These are phyloP conservation scores for Diversispora epigaea DNA, from an alignment of 192 early-diverging fungal species.

Conservation along the genomic window DNA sequence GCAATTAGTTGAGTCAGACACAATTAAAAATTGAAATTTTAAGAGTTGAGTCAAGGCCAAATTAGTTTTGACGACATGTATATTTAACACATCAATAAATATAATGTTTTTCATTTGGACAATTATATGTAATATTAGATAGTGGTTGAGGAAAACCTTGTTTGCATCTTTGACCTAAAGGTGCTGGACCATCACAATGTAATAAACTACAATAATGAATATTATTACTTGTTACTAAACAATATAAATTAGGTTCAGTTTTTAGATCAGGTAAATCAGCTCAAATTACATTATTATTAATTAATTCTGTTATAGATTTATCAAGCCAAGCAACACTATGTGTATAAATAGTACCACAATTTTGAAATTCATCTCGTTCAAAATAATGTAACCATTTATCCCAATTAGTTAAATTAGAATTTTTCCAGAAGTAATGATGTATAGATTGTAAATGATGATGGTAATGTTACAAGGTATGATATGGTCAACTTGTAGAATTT, in stretches of 20 bases:
- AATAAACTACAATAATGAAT: neutral
- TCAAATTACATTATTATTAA: neutral
- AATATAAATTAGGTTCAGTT: neutral
- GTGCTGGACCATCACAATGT: too few relatives aligned
- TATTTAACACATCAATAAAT: too few relatives aligned
- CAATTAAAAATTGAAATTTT: too few relatives aligned
- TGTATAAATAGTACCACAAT: neutral
- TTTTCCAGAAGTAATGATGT: neutral
- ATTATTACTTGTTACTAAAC: neutral
- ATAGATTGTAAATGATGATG: neutral
- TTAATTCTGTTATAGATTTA: neutral
- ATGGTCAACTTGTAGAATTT: neutral
- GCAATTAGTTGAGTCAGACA: too few relatives aligned
- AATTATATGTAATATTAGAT: conserved; percentile 4
- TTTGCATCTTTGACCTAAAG: neutral
- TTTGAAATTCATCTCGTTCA: conserved; percentile 27
- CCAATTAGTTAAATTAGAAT: neutral
- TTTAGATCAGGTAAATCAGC: neutral
- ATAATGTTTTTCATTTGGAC: neutral
- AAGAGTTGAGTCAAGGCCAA: too few relatives aligned
- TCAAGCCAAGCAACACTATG: conserved; percentile 2
- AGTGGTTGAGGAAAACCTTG: neutral
- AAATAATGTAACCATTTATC: conserved; percentile 1
- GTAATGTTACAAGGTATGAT: neutral
- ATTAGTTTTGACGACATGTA: too few relatives aligned